These are phyloP conservation scores for Lagenaria siceraria DNA, from an alignment of 306 rosid genomes.

Conservation along the genomic window DNA sequence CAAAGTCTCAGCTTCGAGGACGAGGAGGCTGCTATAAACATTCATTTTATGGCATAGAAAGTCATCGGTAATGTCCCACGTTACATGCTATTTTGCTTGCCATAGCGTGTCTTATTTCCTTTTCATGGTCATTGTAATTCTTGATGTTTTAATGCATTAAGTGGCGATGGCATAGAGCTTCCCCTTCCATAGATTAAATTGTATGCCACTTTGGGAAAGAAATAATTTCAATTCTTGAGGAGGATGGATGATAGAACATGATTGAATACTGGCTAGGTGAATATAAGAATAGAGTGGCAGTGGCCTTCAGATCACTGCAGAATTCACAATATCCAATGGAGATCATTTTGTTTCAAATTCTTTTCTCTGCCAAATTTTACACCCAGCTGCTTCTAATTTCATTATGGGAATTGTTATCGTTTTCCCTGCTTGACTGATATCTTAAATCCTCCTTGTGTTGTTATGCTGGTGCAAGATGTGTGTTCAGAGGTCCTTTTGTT, in stretches of 20 bases:
- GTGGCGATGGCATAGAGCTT: background rate
- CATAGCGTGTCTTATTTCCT: background rate
- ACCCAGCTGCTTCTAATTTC: background rate
- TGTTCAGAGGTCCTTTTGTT: background rate
- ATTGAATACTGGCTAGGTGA: background rate
- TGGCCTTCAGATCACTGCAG: background rate
- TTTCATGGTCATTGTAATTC: background rate
- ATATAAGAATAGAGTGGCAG: background rate
- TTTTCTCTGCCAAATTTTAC: background rate
- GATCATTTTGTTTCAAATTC: background rate
- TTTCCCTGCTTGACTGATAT: background rate
- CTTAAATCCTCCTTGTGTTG: background rate
- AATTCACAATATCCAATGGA: no score
- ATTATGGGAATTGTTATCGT: background rate
- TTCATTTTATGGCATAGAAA: conserved; percentile 97
- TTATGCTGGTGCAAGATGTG: background rate
- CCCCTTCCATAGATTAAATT: background rate
- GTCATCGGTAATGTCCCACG: conserved; percentile 58
- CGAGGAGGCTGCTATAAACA: conserved; percentile 99
- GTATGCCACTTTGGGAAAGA: background rate
- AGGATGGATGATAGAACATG: background rate
- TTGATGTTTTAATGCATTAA: background rate
- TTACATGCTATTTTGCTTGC: background rate
- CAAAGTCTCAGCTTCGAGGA: conserved; percentile 95
- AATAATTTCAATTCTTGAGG: background rate